These are phyloP conservation scores for Irineochytrium annulatum DNA, from an alignment of 192 early-diverging fungal genomes.

Conservation along the genomic window DNA sequence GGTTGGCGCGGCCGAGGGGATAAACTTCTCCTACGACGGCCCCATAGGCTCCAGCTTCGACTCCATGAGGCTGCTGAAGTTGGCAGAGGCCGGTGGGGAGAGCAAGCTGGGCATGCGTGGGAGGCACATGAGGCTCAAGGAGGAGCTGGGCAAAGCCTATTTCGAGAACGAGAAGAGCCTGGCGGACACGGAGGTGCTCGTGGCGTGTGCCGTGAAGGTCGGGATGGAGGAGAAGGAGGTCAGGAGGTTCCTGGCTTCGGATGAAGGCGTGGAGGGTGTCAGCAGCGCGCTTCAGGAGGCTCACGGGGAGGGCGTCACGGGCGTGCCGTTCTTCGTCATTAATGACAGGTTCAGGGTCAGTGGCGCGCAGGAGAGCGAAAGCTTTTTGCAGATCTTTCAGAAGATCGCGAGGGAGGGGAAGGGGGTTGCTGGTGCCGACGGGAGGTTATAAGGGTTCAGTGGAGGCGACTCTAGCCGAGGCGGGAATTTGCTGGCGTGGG, in stretches of 20 bases:
- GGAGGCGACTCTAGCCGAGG: too few species aligned
- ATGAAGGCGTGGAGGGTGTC: constrained; percentile 49
- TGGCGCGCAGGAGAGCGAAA: constrained; percentile 51
- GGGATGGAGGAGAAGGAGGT: constrained; percentile 54
- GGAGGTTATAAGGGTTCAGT: too few species aligned
- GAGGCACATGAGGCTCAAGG: too few species aligned
- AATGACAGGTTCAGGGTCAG: constrained; percentile 54
- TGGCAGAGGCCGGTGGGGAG: constrained; percentile 30
- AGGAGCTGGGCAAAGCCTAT: constrained; percentile 60
- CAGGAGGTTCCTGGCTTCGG: constrained; percentile 49
- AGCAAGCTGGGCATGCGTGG: too few species aligned
- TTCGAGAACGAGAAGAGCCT: constrained; percentile 71
- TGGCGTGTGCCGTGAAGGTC: constrained; percentile 50
- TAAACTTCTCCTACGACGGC: constrained; percentile 63
- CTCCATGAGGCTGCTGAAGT: constrained; percentile 63
- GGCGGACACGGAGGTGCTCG: constrained; percentile 54
- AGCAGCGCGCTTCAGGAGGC: constrained; percentile 41
- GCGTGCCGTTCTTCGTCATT: constrained; percentile 72
- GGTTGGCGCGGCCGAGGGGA: constrained; percentile 61
- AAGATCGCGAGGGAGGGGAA: too few species aligned
- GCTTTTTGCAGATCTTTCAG: too few species aligned
- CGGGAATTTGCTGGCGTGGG: too few species aligned
- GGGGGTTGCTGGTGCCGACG: too few species aligned
- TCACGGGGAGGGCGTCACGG: constrained; percentile 46
- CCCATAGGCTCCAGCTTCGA: constrained; percentile 55